These are phyloP conservation scores for Dothiorella sarmentorum DNA, from an alignment of 2,329 filamentous ascomycete genomes.

Conservation along the genomic window DNA sequence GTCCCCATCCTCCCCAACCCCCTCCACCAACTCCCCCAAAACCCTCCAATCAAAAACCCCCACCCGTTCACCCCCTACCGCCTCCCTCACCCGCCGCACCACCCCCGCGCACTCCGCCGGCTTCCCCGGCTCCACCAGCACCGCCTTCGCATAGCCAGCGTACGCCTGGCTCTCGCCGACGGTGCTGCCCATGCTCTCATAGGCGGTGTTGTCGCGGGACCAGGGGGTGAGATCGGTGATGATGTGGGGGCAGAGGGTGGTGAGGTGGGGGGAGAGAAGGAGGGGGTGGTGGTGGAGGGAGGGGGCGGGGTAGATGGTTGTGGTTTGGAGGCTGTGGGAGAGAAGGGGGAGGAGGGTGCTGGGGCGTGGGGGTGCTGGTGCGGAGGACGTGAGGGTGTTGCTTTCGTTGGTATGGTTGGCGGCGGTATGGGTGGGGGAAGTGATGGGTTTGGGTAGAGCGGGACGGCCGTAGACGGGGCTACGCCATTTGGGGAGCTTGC, in stretches of 20 bases:
- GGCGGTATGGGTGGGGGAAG: constrained; percentile 24
- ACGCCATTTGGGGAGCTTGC: constrained; percentile 10
- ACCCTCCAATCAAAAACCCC: constrained; percentile 10
- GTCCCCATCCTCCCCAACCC: neutral
- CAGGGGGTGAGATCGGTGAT: neutral
- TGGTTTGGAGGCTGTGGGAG: neutral
- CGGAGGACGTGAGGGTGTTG: too few species aligned
- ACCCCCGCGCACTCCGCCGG: neutral
- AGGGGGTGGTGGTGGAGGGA: neutral
- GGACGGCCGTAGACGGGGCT: constrained; percentile 14
- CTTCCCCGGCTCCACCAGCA: neutral
- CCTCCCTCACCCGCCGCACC: neutral
- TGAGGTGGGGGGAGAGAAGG: neutral
- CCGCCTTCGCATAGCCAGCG: neutral
- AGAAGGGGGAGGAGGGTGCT: neutral
- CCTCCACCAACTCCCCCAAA: constrained; percentile 6
- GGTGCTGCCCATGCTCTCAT: neutral
- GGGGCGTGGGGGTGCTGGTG: constrained; percentile 23
- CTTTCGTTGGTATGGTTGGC: neutral
- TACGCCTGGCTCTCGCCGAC: constrained; percentile 13
- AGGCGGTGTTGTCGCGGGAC: neutral
- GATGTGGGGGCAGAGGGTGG: neutral
- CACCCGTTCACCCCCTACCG: neutral
- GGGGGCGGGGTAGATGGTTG: neutral
- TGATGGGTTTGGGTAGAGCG: constrained; percentile 19